Evolutionary conservation across 225 moss, liverwort and hornwort genomes (phyloP).

Genomic region (Climacium dendroides): DNA sequence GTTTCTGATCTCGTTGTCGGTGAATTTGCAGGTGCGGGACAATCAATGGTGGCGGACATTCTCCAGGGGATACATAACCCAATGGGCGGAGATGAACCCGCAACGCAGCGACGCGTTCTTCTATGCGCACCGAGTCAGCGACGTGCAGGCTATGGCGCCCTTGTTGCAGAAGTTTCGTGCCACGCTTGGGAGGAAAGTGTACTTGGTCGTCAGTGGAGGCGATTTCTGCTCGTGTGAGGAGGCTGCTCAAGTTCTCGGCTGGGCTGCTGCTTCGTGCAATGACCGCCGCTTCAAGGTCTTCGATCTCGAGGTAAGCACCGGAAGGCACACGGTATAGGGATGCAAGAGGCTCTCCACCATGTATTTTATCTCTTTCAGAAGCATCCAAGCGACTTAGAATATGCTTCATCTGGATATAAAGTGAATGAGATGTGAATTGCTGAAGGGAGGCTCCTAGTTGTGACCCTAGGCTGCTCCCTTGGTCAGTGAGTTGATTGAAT

Average conservation of each 20-base stretch:
- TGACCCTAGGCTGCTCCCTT: background rate
- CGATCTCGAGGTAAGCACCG: constrained; percentile 56
- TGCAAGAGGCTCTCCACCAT: background rate
- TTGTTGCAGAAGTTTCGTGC: constrained; percentile 45
- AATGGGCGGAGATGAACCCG: constrained; percentile 91
- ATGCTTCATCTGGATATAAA: no score
- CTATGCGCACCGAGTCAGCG: constrained; percentile 58
- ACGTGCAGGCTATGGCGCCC: constrained; percentile 47
- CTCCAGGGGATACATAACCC: constrained; percentile 70
- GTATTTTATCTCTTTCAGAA: background rate
- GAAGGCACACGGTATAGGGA: background rate
- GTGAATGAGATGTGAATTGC: background rate
- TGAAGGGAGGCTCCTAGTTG: background rate
- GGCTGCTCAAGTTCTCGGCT: constrained; percentile 47
- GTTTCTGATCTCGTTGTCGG: background rate
- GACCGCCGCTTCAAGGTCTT: constrained; percentile 82
- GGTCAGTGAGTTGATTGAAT: background rate
- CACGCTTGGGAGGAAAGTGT: constrained; percentile 57
- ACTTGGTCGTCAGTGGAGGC: constrained; percentile 66
- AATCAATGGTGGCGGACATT: constrained; percentile 86
- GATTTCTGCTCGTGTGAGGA: constrained; percentile 56
- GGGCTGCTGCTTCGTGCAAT: constrained; percentile 36
- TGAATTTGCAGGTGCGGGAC: constrained; percentile 33
- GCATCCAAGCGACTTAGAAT: background rate
- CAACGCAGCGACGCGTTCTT: constrained; percentile 75